phyloP scores from a whole-genome alignment of 805 yeast genomes.

The Lipomyces chichibuensis region DNA sequence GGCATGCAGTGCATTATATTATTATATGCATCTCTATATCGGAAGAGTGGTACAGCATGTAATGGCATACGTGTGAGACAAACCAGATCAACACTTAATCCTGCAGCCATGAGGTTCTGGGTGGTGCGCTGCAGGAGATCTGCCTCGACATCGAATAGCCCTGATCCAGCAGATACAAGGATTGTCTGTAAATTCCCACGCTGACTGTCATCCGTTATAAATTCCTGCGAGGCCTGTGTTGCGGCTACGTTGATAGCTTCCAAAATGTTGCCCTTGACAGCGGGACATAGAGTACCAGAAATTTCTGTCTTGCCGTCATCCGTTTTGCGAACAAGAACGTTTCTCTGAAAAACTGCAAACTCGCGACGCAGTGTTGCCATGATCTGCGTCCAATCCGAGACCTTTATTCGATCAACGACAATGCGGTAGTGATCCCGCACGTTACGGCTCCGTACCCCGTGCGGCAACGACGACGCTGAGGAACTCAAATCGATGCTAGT shows the following conservation, averaged over 20 bases:
- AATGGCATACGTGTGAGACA: conserved; percentile 89
- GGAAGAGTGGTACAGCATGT: conserved; percentile 86
- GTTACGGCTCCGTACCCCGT: conserved; percentile 71
- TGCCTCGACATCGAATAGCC: conserved; percentile 88
- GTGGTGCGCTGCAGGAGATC: conserved; percentile 75
- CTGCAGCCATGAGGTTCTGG: conserved; percentile 71
- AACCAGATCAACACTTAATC: conserved; percentile 83
- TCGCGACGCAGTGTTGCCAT: conserved; percentile 86
- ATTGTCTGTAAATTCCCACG: conserved; percentile 91
- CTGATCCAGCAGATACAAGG: conserved; percentile 88
- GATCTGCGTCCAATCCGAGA: conserved; percentile 85
- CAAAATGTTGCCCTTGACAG: conserved; percentile 84
- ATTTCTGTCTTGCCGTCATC: conserved; percentile 48
- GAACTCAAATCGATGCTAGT: conserved; percentile 58
- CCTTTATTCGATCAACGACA: conserved; percentile 92
- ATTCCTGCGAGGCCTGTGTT: conserved; percentile 72
- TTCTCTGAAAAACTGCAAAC: conserved; percentile 78
- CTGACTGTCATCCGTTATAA: conserved; percentile 80
- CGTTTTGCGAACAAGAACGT: conserved; percentile 57
- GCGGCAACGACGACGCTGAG: conserved; percentile 47
- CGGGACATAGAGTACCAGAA: conserved; percentile 72
- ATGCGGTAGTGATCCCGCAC: conserved; percentile 84
- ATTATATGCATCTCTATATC: conserved; percentile 50
- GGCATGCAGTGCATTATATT: conserved; percentile 70
- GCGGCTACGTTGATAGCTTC: conserved; percentile 88